Evolutionary conservation across 163 green algal genomes (phyloP), one percentile per base, ranked within the genome.

Genomic region (Chlamydomonas reinhardtii): DNA sequence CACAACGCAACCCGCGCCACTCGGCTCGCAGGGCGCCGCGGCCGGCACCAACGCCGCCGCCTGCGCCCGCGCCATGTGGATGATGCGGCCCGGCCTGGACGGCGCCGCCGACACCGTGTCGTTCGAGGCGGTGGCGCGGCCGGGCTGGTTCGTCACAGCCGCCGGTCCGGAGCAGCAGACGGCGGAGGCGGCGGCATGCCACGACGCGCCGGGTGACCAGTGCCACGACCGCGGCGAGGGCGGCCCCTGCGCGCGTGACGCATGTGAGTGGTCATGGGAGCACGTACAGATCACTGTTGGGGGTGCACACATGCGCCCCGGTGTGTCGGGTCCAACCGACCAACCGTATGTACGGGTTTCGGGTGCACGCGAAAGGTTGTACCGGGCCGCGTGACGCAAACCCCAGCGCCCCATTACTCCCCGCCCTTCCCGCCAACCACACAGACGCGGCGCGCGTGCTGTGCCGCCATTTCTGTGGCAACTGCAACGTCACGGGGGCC

Each of bases 41-140:
- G 69, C 17, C 16, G 70, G 35, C 29, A 31, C 69, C 22, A 31
- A 74, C 66, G 11, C 70, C 34, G n/a, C 69, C 69, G n/a, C 72
- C 37, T 87, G 82, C 82, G 52, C 35, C 62, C 61, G 39, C 27
- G 82, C 82, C 31, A 68, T 82, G 72, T 87, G 82, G 68, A 86
- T 91, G 87, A 73, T 91, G 69, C 59, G 75, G 17, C 48, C 82
- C 3, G 87, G 87, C 2, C 87, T 91, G 43, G 82, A 91, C 52
- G 87, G 87, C 25, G 29, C 52, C 27, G 8, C 69, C 52, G 82
- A 83, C 69, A 89, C 70, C 32, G 52, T 91, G 19, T 89, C 87
- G 8, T 83, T 91, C 20, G 82, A 91, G 76, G 66, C 75, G 37
- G 82, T 73, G 37, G 32, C 1, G 4, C 48, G 69, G 2, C 82